Base-by-base conservation (phyloP, 2,329 filamentous ascomycete genomes). In the Aureobasidium sp. region DNA sequence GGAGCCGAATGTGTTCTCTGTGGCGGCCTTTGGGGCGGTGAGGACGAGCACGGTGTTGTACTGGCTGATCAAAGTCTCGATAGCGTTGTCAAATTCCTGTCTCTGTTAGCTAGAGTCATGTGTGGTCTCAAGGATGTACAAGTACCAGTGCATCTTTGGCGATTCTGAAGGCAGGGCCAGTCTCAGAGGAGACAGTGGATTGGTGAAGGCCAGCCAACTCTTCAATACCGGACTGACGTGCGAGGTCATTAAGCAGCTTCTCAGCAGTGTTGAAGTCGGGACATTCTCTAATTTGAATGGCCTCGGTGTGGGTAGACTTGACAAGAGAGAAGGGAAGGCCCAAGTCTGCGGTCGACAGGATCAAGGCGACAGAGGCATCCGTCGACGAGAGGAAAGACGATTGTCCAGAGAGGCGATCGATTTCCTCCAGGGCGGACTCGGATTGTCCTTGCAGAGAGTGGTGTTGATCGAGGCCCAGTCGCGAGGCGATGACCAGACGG, bases 401-500 rank as follows among this genome's bases (percentile, higher is more conserved):
- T 61, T 69, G 69, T 63, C 67, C 73, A 41, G 79, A 78, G 66
- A 74, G 79, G 36, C 70, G 70, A 69, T 81, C 81, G 65, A 83
- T 74, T 52, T 76, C 74, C 39, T 73, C 66, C 55, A 82, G 68
- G n/a, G 71, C 71, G 10, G 76, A 72, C 11, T 76, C 72, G 53
- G 72, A 72, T 32, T 71, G 66, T 63, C 75, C 66, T 62, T 75
- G 71, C 52, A 79, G 69, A 29, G 71, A 69, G 65, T 82, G 79
- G 70, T 76, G 81, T 59, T 76, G 73, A 59, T 79, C 77, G 37
- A 82, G 71, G 21, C 79, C 79, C 30, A 81, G 74, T 67, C 79
- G 72, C 69, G 80, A 77, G 54, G 80, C 79, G 63, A 82, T 68
- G 53, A 82, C 75, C 62, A 82, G 69, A 68, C 79, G 74, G 66